phyloP scores from a whole-genome alignment of 345 rosid genomes.

The Eucalyptus albens region DNA sequence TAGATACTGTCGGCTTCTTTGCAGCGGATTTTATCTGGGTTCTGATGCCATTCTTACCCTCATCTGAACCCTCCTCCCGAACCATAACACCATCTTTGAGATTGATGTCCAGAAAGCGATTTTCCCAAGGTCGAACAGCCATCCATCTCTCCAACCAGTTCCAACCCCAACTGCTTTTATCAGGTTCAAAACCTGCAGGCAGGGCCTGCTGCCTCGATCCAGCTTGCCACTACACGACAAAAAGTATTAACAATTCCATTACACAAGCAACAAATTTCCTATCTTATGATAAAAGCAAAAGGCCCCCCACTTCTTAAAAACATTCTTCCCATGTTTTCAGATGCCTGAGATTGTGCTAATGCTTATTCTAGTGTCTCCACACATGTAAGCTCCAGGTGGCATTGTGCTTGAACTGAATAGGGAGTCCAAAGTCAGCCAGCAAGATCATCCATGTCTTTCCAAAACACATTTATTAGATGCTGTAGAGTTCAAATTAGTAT shows the following conservation, averaged over 20 bases:
- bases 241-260: neutral
- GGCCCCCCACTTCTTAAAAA: neutral
- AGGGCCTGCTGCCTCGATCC: slow-evolving; percentile 63
- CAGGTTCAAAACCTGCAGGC: slow-evolving; percentile 70
- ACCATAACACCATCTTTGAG: slow-evolving; percentile 63
- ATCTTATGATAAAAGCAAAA: neutral
- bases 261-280: neutral
- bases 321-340: neutral
- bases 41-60: slow-evolving; percentile 29
- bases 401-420: neutral
- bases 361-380: neutral
- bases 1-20: slow-evolving; percentile 35
- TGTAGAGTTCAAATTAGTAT: neutral
- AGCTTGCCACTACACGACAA: slow-evolving; percentile 82
- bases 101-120: slow-evolving; percentile 87
- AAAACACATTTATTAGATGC: neutral
- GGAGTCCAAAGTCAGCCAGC: neutral
- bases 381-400: neutral
- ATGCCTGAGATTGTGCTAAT: neutral
- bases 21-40: slow-evolving; percentile 33
- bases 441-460: neutral
- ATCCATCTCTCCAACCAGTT: slow-evolving; percentile 99
- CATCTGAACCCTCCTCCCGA: slow-evolving; percentile 35
- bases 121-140: slow-evolving; percentile 99
- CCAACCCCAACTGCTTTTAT: slow-evolving; percentile 99